Base-by-base conservation (phyloP, 768 basidiomycete species). In the Xanthoconium purpureum region DNA sequence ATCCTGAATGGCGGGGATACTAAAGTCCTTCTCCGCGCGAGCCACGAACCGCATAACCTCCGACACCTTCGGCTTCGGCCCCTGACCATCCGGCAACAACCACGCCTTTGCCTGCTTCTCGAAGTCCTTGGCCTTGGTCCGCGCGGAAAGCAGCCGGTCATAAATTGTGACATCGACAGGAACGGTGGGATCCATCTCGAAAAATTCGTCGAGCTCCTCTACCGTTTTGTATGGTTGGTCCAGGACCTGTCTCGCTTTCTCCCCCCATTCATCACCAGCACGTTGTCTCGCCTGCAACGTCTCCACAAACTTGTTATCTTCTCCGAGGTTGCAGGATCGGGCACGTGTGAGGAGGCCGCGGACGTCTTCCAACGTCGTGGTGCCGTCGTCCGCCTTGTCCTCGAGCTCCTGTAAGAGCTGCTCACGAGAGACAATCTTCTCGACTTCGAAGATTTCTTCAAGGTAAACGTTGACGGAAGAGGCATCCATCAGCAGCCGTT, bases 381-480 rank as follows among this genome's bases (percentile, higher is more conserved):
- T 71, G 5, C 70, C 72, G 45, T 93, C 90, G 47, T 91, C 87
- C 24, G 88, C 73, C 59, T 82, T 87, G 49, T 84, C 84, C 60
- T 88, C 84, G 37, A 96, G 75, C 63, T 94, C 92, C 56, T 74
- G 79, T 59, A 90, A 73, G 57, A 96, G 82, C 63, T 87, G 84
- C 65, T 90, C 85, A 12, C 91, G 83, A 54, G 88, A 82, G 24
- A 92, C 87, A 54, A 94, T 85, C 71, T 84, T 87, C 75, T 90
- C 86, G 18, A 97, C 79, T 59, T 88, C 84, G 17, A 77, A 68
- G 14, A 95, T 75, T 68, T 94, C 91, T 14, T 92, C 88, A 18
- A 96, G 76, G 48, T 84, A 79, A n/a, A 96, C 87, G 61, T 93
- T 94, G 52, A 95, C 71, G 10, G 89, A 86, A 3, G 85, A 85